Evolutionary conservation across 2,329 filamentous ascomycete species (phyloP).

Genomic region (Fusarium sororula): DNA sequence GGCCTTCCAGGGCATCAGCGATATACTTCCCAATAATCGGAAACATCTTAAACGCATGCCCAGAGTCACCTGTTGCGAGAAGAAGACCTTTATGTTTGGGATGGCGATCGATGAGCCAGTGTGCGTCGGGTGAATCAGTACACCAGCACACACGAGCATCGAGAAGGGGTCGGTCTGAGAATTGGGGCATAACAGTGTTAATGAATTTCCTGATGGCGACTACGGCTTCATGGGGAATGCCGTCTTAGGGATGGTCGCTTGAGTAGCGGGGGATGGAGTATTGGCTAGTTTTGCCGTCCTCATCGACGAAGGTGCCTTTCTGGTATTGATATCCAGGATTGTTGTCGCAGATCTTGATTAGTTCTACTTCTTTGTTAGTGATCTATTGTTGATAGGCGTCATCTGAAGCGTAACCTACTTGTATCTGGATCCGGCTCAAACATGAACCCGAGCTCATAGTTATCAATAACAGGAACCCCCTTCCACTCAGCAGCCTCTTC

Average conservation of each 20-base stretch:
- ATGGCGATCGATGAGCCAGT: slow-evolving; percentile 6
- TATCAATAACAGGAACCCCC: not conserved
- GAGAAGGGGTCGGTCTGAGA: not conserved
- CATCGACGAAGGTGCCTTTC: not conserved
- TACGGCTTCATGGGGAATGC: not conserved
- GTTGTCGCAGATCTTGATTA: slow-evolving; percentile 9
- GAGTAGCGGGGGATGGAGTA: slow-evolving; percentile 10
- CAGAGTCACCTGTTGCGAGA: slow-evolving; percentile 1
- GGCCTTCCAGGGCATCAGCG: not conserved
- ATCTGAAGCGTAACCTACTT: not conserved
- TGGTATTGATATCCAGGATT: slow-evolving; percentile 1
- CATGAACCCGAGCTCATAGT: slow-evolving; percentile 15
- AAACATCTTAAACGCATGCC: slow-evolving; percentile 10
- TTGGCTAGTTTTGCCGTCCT: not conserved
- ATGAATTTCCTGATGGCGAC: not conserved
- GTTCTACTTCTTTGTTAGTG: too few relatives aligned
- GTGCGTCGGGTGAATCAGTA: not conserved
- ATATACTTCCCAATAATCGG: not conserved
- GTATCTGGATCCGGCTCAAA: slow-evolving; percentile 7
- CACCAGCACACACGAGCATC: slow-evolving; percentile 2
- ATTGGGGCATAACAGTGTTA: not conserved
- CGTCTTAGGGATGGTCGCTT: not conserved
- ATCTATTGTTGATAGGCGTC: too few relatives aligned
- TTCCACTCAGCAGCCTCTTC: not conserved
- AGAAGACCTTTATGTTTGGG: not conserved